Evolutionary conservation across 1,139 yeast species (phyloP).

Genomic region (Yamadazyma oceani): DNA sequence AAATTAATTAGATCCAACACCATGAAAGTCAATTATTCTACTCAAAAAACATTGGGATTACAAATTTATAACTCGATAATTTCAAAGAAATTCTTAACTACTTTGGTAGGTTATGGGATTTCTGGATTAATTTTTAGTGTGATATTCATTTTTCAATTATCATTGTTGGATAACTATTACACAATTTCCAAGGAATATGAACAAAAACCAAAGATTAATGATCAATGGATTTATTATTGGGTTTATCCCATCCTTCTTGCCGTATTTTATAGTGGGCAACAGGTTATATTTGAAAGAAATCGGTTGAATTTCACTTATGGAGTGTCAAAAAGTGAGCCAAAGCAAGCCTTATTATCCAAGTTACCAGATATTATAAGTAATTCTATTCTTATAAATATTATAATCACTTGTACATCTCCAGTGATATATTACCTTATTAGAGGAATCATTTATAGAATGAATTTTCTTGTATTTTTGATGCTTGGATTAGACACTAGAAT

Average conservation of each 20-base stretch:
- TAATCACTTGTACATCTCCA: conserved; percentile 38
- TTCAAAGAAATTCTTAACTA: conserved; percentile 38
- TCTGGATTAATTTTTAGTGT: conserved; percentile 36
- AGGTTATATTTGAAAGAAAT: conserved; percentile 59
- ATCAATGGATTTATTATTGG: conserved; percentile 58
- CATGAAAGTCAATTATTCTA: conserved; percentile 51
- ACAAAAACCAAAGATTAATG: conserved; percentile 59
- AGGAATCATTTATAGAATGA: conserved; percentile 42
- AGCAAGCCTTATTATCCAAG: conserved; percentile 31
- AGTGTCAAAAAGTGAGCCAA: conserved; percentile 41
- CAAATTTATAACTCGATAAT: conserved; percentile 50
- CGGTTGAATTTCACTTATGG: conserved; percentile 53
- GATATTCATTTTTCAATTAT: conserved; percentile 30
- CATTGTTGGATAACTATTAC: conserved; percentile 29
- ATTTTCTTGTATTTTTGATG: conserved; percentile 25
- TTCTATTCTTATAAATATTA: conserved; percentile 34
- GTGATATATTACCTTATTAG: conserved; percentile 48
- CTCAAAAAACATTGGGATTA: conserved; percentile 49
- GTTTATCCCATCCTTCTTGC: conserved; percentile 40
- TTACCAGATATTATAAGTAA: conserved; percentile 35
- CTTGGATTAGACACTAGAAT: conserved; percentile 36
- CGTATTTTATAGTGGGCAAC: conserved; percentile 51
- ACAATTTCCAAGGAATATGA: conserved; percentile 47
- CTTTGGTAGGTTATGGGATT: conserved; percentile 33
- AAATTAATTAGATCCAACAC: conserved; percentile 50